phyloP scores from a whole-genome alignment of 768 basidiomycete species.

The Amanita molliuscula region DNA sequence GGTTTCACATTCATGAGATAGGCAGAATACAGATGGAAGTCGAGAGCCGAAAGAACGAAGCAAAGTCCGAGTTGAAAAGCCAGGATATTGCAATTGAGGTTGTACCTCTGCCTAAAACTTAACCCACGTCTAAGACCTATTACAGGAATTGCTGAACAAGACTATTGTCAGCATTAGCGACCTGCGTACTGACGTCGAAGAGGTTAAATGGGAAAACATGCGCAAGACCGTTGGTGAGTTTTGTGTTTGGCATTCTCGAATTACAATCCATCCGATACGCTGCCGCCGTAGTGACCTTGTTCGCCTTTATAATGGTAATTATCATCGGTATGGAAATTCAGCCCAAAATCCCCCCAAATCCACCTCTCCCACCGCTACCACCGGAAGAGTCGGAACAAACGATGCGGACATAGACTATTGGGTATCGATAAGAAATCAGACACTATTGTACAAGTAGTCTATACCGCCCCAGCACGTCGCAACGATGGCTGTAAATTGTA shows the following conservation, averaged over 20 bases:
- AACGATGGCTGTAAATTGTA: background rate
- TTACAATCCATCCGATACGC: conserved; percentile 4
- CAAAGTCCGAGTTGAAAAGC: conserved; percentile 71
- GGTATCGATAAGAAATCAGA: background rate
- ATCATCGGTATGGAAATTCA: conserved; percentile 63
- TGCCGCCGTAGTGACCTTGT: conserved; percentile 39
- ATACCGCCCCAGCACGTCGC: conserved; percentile 15
- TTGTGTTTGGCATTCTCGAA: background rate
- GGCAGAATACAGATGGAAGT: conserved; percentile 94
- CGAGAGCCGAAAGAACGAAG: conserved; percentile 88
- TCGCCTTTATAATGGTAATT: conserved; percentile 58
- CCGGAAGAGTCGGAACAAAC: conserved; percentile 18
- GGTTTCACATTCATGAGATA: conserved; percentile 2
- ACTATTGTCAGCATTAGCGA: conserved; percentile 67
- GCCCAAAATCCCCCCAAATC: conserved; percentile 24
- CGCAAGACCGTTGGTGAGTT: conserved; percentile 67
- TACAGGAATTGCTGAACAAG: conserved; percentile 67
- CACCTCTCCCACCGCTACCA: conserved; percentile 15
- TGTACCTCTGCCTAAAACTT: conserved; percentile 1
- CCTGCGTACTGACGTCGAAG: conserved; percentile 71
- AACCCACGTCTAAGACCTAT: background rate
- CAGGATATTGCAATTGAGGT: conserved; percentile 84
- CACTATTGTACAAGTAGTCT: conserved; percentile 31
- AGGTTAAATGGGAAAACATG: conserved; percentile 86
- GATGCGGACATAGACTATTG: background rate